phyloP scores from a whole-genome alignment of 768 basidiomycete genomes.

The Mycena kentingensis region DNA sequence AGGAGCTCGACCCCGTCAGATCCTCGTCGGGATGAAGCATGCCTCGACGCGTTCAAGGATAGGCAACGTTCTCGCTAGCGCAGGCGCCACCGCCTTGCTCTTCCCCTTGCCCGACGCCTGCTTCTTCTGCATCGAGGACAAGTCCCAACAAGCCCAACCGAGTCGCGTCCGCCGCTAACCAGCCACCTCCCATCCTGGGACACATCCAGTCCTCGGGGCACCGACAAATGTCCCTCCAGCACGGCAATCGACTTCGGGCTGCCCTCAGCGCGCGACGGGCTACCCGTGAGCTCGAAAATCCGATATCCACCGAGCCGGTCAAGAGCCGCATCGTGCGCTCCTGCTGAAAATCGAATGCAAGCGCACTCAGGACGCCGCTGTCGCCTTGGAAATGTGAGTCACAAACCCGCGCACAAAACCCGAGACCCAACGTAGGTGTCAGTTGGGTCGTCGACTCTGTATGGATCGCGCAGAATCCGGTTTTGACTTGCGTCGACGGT shows the following conservation, averaged over 20 bases:
- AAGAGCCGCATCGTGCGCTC: conserved; percentile 76
- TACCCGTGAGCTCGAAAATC: conserved; percentile 83
- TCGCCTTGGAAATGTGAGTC: conserved; percentile 94
- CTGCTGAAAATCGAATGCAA: conserved; percentile 79
- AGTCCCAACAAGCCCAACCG: conserved; percentile 94
- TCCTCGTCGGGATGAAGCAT: conserved; percentile 57
- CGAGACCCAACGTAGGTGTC: conserved; percentile 96
- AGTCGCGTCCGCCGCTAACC: conserved; percentile 89
- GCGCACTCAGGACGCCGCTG: conserved; percentile 93
- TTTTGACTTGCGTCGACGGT: too few species aligned
- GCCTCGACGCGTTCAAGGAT: conserved; percentile 87
- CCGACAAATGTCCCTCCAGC: conserved; percentile 94
- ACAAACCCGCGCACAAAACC: conserved; percentile 83
- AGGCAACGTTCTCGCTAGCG: conserved; percentile 77
- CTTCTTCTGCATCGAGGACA: conserved; percentile 42
- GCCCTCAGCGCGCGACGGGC: conserved; percentile 55
- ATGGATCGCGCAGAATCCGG: too few species aligned
- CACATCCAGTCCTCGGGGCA: conserved; percentile 88
- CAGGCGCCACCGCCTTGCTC: conserved; percentile 53
- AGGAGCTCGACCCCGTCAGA: conserved; percentile 44
- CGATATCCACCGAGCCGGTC: conserved; percentile 91
- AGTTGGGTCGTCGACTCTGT: conserved; percentile 84
- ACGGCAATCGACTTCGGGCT: conserved; percentile 70
- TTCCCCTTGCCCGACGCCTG: conserved; percentile 49
- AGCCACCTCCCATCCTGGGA: conserved; percentile 87